Evolutionary conservation across 345 rosid genomes (phyloP).

Genomic region (Camelina hispida): DNA sequence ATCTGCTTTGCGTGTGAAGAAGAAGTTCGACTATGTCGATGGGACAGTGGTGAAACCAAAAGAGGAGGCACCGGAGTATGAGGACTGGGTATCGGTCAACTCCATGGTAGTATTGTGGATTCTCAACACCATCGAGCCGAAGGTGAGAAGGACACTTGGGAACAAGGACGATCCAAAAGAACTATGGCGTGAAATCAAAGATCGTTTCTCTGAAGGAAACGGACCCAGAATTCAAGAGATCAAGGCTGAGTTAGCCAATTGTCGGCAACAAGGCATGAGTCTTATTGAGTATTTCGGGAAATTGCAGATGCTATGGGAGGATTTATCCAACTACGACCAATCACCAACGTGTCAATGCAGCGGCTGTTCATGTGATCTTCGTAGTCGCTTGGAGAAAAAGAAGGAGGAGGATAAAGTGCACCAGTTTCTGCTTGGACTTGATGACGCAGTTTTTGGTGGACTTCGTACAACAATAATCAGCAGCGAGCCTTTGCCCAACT

Average conservation of each 20-base stretch:
- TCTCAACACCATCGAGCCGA: background rate
- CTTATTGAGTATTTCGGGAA: too few species aligned
- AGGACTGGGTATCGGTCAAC: background rate
- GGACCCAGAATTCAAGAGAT: background rate
- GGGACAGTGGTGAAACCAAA: background rate
- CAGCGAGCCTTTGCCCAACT: too few species aligned
- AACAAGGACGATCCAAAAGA: background rate
- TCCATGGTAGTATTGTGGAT: background rate
- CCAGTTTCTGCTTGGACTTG: too few species aligned
- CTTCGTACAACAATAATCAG: too few species aligned
- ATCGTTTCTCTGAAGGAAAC: background rate
- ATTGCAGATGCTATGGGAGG: too few species aligned
- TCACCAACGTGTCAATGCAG: too few species aligned
- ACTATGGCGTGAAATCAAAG: background rate
- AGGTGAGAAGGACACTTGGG: too few species aligned
- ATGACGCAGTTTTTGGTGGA: too few species aligned
- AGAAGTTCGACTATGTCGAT: background rate
- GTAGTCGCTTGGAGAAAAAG: too few species aligned
- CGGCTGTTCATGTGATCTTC: too few species aligned
- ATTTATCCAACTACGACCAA: too few species aligned
- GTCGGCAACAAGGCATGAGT: background rate
- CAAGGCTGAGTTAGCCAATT: background rate
- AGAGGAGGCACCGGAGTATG: accelerated
- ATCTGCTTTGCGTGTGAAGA: background rate
- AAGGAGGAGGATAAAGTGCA: too few species aligned